These are phyloP conservation scores for Leersia perrieri DNA, from an alignment of 176 grass and related monocot species.

Conservation along the genomic window DNA sequence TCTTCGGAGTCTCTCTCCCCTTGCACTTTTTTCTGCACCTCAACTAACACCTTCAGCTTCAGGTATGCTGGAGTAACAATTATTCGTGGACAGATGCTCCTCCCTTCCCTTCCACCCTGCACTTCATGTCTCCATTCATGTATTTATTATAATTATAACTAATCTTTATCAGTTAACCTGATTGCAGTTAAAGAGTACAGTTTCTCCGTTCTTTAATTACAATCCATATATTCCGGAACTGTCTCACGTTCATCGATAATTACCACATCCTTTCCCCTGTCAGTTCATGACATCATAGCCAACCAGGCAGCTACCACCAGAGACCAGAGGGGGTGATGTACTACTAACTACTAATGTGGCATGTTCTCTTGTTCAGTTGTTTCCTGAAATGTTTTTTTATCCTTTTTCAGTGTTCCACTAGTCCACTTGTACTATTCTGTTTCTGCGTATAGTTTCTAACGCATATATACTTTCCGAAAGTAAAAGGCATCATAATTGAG, in stretches of 20 bases:
- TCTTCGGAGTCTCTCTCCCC: too few relatives aligned
- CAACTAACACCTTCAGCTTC: too few relatives aligned
- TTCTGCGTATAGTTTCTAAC: neutral
- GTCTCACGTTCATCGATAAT: neutral
- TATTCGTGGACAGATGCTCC: conserved; percentile 7
- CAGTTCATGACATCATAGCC: neutral
- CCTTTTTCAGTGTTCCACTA: neutral
- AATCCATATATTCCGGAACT: neutral
- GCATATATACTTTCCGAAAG: neutral
- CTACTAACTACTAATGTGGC: too few relatives aligned
- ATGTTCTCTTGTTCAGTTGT: neutral
- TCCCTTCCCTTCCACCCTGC: neutral
- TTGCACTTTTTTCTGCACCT: too few relatives aligned
- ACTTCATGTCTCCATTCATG: too few relatives aligned
- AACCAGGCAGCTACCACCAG: neutral
- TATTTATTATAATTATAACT: too few relatives aligned
- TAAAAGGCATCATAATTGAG: neutral
- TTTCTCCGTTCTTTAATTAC: neutral
- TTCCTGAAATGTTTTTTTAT: neutral
- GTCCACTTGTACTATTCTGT: neutral
- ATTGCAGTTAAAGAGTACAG: too few relatives aligned
- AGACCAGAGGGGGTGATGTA: too few relatives aligned
- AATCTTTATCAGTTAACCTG: too few relatives aligned
- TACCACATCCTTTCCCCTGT: neutral
- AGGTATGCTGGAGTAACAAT: too few relatives aligned